phyloP scores from a whole-genome alignment of 163 green algal species.

The Prototheca wickerhamii region DNA sequence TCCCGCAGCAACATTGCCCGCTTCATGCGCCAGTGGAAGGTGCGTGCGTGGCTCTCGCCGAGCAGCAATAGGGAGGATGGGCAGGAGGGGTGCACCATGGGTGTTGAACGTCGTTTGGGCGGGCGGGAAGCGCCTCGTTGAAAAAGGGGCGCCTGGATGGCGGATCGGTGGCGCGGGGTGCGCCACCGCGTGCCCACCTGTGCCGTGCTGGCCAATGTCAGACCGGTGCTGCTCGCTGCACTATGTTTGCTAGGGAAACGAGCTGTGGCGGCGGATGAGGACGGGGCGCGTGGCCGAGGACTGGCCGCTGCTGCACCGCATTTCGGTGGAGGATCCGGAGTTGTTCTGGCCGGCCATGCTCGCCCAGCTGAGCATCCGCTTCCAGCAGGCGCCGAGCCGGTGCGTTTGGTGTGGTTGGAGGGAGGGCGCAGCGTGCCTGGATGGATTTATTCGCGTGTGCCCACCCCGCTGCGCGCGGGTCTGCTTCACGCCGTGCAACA shows the following conservation, averaged over 20 bases:
- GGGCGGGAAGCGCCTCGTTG: conserved; percentile 5
- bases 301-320: conserved; percentile 47
- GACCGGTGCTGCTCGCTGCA: too few relatives aligned
- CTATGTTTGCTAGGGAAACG: conserved; percentile 28
- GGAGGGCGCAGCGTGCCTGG: neutral
- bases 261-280: conserved; percentile 17
- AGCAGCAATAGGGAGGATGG: neutral
- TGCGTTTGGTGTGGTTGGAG: neutral
- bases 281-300: conserved; percentile 30
- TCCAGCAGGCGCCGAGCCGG: conserved; percentile 36
- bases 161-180: neutral
- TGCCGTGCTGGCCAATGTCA: too few relatives aligned
- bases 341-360: conserved; percentile 53
- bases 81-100: neutral
- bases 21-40: conserved; percentile 49
- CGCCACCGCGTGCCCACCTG: neutral
- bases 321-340: conserved; percentile 48
- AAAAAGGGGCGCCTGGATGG: neutral
- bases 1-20: conserved; percentile 40
- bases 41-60: neutral
- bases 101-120: neutral
- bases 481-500: neutral
- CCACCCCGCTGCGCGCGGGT: neutral
- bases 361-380: conserved; percentile 36
- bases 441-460: neutral